Evolutionary conservation across 495 filamentous ascomycete species (phyloP), one percentile per base, ranked within the genome.

Genomic region (Talaromyces stipitatus): DNA sequence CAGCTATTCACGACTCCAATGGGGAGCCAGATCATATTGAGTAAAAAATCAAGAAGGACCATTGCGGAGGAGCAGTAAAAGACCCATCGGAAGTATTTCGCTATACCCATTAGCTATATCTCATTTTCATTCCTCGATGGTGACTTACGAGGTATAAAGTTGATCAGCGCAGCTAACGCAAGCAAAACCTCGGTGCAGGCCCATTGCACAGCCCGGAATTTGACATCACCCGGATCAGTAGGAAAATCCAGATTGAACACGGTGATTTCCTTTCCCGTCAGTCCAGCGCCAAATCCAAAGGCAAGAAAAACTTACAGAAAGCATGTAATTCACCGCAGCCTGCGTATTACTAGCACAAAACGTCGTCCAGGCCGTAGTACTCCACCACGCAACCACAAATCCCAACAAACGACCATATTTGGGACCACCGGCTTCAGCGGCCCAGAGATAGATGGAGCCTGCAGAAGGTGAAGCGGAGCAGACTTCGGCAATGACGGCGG

Each of bases 341-440:
- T 82, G 79, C 6, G 75, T 79, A 64, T 80, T 80, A 58, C 76
- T 78, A 6, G 76, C 76, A 60, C 74, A 77, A 58, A 82, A 82
- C 4, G 79, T 82, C 23, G 79, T 82, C 79, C 79, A 82, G 7
- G 79, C 79, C 2, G 79, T 82, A 9, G 78, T 81, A 66, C 78
- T 81, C 79, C 79, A 82, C 79, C 79, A 82, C 3, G 79, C 79
- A 29, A 81, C 79, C 32, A 80, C 67, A 61, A 82, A 81, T 7
- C 79, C 79, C 28, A 82, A 64, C 2, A 82, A 65, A 43, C 79
- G 64, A 8, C 79, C 79, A 62, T 70, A 82, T 24, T 72, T 67
- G 32, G 76, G 76, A 33, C 79, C 79, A 38, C 79, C 79, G 9
- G 78, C 69, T 61, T 82, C 79, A 16, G 79, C 79, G 18, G 79